Percentiles rank a stretch among this genome's conserved stretches.
Conservation (phyloP, 106 monocot species). For the Cymbidium sinense region DNA sequence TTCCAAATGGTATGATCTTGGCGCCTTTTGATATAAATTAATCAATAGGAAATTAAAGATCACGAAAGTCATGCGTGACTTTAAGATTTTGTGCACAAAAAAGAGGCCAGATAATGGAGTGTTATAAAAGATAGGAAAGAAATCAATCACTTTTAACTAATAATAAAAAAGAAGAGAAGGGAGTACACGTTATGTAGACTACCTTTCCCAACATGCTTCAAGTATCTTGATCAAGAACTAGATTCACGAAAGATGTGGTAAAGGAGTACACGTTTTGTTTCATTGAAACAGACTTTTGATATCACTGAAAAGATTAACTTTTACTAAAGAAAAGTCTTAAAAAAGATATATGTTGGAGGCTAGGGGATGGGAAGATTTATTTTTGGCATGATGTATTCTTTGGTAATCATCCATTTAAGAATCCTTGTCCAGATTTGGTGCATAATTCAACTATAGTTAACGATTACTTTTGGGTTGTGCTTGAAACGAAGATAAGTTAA, state of each 20-base stretch:
- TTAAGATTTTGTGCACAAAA: no score
- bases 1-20: no score
- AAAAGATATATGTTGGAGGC: not conserved
- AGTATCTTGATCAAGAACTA: not conserved
- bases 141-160: not conserved
- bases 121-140: not conserved
- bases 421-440: no score
- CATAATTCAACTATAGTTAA: not conserved
- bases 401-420: not conserved
- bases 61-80: no score
- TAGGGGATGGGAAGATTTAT: no score
- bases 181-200: not conserved
- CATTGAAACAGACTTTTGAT: not conserved
- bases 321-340: not conserved
- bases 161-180: not conserved
- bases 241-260: not conserved
- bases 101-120: not conserved
- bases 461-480: not conserved
- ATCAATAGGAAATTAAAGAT: no score
- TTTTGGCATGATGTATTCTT: not conserved
- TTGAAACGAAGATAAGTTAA: not conserved
- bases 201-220: not conserved
- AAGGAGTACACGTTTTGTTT: not conserved
- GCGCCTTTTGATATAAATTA: no score
- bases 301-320: not conserved